These are phyloP conservation scores for Ricinus communis DNA, from an alignment of 345 rosid genomes.

Conservation along the genomic window DNA sequence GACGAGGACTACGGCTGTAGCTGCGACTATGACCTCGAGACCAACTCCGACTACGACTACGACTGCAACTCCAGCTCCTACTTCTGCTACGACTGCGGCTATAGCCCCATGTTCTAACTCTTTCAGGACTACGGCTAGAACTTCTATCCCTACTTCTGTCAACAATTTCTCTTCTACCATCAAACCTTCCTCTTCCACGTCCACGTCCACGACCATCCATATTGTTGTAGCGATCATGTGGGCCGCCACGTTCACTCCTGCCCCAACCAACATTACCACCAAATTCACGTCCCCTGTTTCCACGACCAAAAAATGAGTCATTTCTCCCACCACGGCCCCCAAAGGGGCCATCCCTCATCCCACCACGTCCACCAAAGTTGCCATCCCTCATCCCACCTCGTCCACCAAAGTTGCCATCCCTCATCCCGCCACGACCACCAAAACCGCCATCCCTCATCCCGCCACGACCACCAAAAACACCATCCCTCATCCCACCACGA, in stretches of 20 bases:
- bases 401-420: slow-evolving; percentile 63
- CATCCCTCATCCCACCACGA: slow-evolving; percentile 22
- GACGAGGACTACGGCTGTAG: slow-evolving; percentile 40
- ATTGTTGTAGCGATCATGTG: slow-evolving; percentile 54
- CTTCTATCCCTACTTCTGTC: slow-evolving; percentile 61
- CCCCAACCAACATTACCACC: slow-evolving; percentile 52
- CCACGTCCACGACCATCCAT: slow-evolving; percentile 72
- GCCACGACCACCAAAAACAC: slow-evolving; percentile 24
- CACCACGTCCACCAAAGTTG: slow-evolving; percentile 28
- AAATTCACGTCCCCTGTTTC: slow-evolving; percentile 66
- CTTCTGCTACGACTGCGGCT: slow-evolving; percentile 51
- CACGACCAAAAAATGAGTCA: slow-evolving; percentile 58
- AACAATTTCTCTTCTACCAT: slow-evolving; percentile 57
- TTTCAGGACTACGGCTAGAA: slow-evolving; percentile 72
- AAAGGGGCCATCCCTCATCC: slow-evolving; percentile 44
- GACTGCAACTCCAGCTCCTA: slow-evolving; percentile 50
- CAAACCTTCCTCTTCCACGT: slow-evolving; percentile 72
- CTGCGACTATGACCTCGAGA: slow-evolving; percentile 32
- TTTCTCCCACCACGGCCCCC: slow-evolving; percentile 53
- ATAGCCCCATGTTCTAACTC: slow-evolving; percentile 51
- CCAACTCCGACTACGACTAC: slow-evolving; percentile 31
- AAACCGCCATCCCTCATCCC: slow-evolving; percentile 29
- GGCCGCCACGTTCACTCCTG: slow-evolving; percentile 56
- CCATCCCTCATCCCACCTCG: slow-evolving; percentile 26
- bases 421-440: slow-evolving; percentile 55